These are phyloP conservation scores for Chionographis japonica DNA, from an alignment of 106 monocot species.

Conservation along the genomic window DNA sequence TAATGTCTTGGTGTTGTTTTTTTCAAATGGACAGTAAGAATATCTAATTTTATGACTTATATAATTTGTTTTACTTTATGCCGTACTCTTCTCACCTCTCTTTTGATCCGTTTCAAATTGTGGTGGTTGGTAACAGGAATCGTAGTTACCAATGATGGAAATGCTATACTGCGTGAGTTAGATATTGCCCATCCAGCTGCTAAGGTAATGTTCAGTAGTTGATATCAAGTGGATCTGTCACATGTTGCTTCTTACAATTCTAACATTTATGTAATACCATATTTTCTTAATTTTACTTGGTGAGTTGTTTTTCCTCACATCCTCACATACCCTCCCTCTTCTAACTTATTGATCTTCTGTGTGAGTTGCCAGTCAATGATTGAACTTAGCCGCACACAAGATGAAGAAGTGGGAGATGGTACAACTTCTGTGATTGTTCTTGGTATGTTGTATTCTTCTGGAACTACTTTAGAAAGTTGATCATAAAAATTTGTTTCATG, in stretches of 20 bases:
- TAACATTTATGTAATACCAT: constrained; percentile 7
- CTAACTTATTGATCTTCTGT: background rate
- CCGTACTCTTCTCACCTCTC: background rate
- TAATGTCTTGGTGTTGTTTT: too few relatives aligned
- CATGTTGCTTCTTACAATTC: background rate
- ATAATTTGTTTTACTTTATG: too few relatives aligned
- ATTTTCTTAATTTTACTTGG: background rate
- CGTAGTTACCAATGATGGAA: constrained; percentile 83
- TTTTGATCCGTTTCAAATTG: background rate
- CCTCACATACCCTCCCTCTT: background rate
- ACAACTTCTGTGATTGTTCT: constrained; percentile 85
- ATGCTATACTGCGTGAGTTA: constrained; percentile 73
- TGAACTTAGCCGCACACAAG: constrained; percentile 79
- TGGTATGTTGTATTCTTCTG: constrained; percentile 30
- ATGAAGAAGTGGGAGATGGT: constrained; percentile 88
- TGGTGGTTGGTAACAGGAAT: constrained; percentile 41
- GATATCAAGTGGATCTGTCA: too few relatives aligned
- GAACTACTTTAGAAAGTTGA: too few relatives aligned
- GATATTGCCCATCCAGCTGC: constrained; percentile 89
- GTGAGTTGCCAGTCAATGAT: constrained; percentile 60
- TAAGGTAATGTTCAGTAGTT: constrained; percentile 32
- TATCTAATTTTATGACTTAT: too few relatives aligned
- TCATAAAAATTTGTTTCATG: too few relatives aligned
- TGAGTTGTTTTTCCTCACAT: background rate
- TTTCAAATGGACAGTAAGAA: too few relatives aligned